Base-by-base conservation (phyloP, 2,329 filamentous ascomycete species). In the Aureobasidium leucospermi region DNA sequence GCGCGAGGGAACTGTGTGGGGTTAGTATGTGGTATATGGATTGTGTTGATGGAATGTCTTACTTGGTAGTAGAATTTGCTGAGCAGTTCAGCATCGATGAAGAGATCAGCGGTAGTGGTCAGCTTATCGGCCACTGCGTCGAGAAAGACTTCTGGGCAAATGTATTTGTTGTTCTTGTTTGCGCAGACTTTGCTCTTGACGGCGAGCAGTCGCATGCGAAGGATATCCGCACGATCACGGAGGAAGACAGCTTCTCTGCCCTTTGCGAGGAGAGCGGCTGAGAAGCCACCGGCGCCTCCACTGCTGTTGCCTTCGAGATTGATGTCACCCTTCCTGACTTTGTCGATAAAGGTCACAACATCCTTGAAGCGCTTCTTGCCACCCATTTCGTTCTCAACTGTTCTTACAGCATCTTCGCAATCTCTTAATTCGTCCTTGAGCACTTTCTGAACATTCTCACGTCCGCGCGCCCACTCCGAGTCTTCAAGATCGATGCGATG, bases 131-230 rank as follows among this genome's bases (percentile, higher is more conserved):
- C 92, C 1, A 96, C 94, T 3, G 95, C 91, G 68, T 99, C 92
- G n/a, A 99, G 84, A 78, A 99, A 99, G 15, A 99, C 84, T 71
- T 99, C 94, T 0, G 94, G 94, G 70, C 94, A 99, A 76, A 94
- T 85, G 76, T 97, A 96, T 77, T 96, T 96, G 78, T 96, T 96
- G 69, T 87, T 87, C 65, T 87, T 81, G 65, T 78, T 84, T 61
- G 85, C 82, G 75, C 94, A 99, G 75, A 96, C 92, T 72, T 93
- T 90, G 15, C 89, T 94, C 72, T 93, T 94, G 60, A 96, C 81
- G 45, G 94, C 94, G 60, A 89, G 73, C 38, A 97, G 81, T 19
- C 94, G 88, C 85, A 97, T 90, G 71, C 89, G 91, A 71, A 99
- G 85, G 59, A 96, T 88, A 63, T 93, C 88, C 23, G 91, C 86